These are phyloP conservation scores for Chlorociboria aeruginascens DNA, from an alignment of 495 filamentous ascomycete genomes.

Conservation along the genomic window DNA sequence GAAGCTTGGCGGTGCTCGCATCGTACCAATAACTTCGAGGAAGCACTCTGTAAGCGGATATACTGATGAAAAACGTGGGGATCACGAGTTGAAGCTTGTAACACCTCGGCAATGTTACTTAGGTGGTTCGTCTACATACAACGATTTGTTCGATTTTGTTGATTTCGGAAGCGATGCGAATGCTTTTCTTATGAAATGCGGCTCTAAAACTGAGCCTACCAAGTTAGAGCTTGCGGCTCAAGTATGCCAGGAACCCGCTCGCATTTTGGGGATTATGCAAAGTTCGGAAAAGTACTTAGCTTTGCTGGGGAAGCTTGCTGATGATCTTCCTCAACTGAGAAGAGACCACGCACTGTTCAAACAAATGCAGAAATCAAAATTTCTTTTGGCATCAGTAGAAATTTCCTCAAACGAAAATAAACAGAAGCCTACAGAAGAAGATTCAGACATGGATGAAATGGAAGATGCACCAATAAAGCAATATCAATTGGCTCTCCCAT, in stretches of 20 bases:
- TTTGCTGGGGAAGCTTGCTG: constrained; percentile 64
- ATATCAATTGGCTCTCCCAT: constrained; percentile 58
- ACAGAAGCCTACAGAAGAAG: constrained; percentile 9
- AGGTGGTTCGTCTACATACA: constrained; percentile 58
- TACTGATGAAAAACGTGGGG: constrained; percentile 14
- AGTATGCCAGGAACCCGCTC: constrained; percentile 65
- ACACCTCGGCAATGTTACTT: constrained; percentile 66
- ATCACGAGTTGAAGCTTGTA: constrained; percentile 32
- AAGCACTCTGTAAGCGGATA: constrained; percentile 16
- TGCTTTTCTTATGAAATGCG: constrained; percentile 72
- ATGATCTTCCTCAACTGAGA: constrained; percentile 54
- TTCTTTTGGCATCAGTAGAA: constrained; percentile 71
- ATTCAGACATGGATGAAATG: constrained; percentile 32
- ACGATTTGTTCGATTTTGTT: constrained; percentile 91
- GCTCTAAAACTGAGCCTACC: constrained; percentile 82
- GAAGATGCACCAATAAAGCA: constrained; percentile 62
- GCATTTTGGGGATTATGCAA: constrained; percentile 64
- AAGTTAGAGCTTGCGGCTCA: constrained; percentile 71
- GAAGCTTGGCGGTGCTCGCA: constrained; percentile 45
- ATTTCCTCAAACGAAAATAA: constrained; percentile 37
- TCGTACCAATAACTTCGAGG: constrained; percentile 54
- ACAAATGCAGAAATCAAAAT: constrained; percentile 62
- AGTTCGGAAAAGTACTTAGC: constrained; percentile 75
- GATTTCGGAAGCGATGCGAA: constrained; percentile 85
- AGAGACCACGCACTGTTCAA: constrained; percentile 65